Conservation (phyloP, 1,284 basidiomycete species). For the Apiotrichum gamsii region DNA sequence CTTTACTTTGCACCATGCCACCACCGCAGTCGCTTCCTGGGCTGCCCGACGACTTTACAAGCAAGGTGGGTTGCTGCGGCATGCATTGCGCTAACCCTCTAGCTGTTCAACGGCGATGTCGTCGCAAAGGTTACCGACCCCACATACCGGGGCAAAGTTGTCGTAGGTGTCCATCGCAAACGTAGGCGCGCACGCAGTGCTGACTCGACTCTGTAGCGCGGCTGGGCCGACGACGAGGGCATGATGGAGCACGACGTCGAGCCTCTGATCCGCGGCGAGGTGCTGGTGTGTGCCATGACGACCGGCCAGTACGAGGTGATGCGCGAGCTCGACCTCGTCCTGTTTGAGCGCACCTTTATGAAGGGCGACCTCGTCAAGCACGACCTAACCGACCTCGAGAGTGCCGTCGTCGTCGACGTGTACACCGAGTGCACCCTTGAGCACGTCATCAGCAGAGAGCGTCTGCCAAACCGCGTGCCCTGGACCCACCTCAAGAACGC, state of each 20-base stretch:
- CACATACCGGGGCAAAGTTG: conserved; percentile 26
- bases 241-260: conserved; percentile 71
- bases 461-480: conserved; percentile 60
- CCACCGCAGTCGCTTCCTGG: conserved; percentile 31
- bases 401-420: conserved; percentile 67
- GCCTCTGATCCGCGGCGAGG: conserved; percentile 68
- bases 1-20: no score
- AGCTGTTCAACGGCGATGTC: conserved; percentile 34
- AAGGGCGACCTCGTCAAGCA: conserved; percentile 77
- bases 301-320: conserved; percentile 62
- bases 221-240: conserved; percentile 42
- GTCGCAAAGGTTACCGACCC: conserved; percentile 24
- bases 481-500: conserved; percentile 58
- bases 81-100: not conserved
- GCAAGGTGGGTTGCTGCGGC: conserved; percentile 22
- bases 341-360: conserved; percentile 73
- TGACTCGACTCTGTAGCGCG: conserved; percentile 23
- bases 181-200: not conserved
- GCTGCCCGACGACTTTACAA: conserved; percentile 35
- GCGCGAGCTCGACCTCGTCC: conserved; percentile 60
- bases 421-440: conserved; percentile 61
- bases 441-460: conserved; percentile 65
- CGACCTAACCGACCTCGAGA: conserved; percentile 62
- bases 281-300: conserved; percentile 63
- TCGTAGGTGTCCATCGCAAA: conserved; percentile 21